Evolutionary conservation across 1,284 basidiomycete genomes (phyloP), one percentile per base, ranked within the genome.

Genomic region (Pyrrhoderma lamaoense): DNA sequence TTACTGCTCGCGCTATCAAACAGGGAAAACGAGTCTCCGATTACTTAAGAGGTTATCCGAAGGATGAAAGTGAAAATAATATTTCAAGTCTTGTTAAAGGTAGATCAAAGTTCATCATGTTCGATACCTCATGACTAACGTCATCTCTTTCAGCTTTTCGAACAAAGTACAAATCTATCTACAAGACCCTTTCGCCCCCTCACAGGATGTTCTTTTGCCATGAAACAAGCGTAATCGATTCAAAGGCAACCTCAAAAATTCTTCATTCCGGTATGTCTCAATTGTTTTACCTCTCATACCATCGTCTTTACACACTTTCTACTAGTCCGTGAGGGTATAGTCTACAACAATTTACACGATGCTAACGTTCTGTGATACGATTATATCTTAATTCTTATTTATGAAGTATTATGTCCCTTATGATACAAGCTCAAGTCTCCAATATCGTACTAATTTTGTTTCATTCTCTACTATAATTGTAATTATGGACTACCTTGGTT

Each of bases 31-130:
- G 22, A 21, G 19, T 45, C 11, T 31, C 27, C 9, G 43, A 45
- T n/a, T 45, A 21, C 43, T n/a, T 18, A 8, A 45, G 7, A 16
- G 23, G 25, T 7, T 31, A 21, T 11, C 18, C 18, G 25, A 31
- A 18, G 7, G 18, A 23, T 31, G 9, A 85, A 60, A 68, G 79
- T 57, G 75, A 80, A 19, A 90, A 90, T 61, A 83, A 89, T 63
- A 87, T 80, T 57, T 79, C 83, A 22, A 75, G 75, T 13, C 78
- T 88, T 14, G 77, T 79, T 18, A 81, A 80, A 65, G 89, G 87
- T 88, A 63, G 49, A 74, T 66, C 23, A 19, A 43, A 55, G 19
- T 1, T 31, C n/a, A 44, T 22, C 51, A 14, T 55, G 22, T 45
- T 52, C 31, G 25, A 48, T 39, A 21, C 19, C 43, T 51, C 3